Percentiles rank a stretch among this genome's conserved stretches.
phyloP scores from a whole-genome alignment of 2,329 filamentous ascomycete species.

The Epichloe gansuensis region DNA sequence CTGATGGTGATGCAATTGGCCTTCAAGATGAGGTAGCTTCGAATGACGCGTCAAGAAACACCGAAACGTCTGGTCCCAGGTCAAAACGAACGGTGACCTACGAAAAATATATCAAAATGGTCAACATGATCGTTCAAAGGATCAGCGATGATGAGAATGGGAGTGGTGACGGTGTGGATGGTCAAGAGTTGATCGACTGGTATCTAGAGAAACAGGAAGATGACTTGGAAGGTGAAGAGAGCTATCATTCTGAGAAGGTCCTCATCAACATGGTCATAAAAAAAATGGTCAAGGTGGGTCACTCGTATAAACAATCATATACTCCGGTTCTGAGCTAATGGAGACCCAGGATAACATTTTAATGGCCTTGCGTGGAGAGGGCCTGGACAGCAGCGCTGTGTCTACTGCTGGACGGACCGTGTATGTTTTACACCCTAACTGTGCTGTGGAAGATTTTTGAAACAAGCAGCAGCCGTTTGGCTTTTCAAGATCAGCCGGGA shows the following conservation, averaged over 20 bases:
- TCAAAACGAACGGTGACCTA: constrained; percentile 83
- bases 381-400: constrained; percentile 35
- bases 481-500: background rate
- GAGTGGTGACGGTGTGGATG: constrained; percentile 70
- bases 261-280: constrained; percentile 78
- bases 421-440: constrained; percentile 92
- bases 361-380: constrained; percentile 60
- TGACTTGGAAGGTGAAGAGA: constrained; percentile 68
- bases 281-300: constrained; percentile 83
- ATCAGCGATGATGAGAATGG: constrained; percentile 71
- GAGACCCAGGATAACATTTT: constrained; percentile 66
- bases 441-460: constrained; percentile 57
- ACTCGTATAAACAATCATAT: background rate
- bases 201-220: constrained; percentile 86
- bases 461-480: background rate
- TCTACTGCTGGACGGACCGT: constrained; percentile 35
- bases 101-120: constrained; percentile 85
- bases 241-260: constrained; percentile 60
- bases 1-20: constrained; percentile 31
- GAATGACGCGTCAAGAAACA: constrained; percentile 17
- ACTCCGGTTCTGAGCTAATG: constrained; percentile 14
- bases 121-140: constrained; percentile 71
- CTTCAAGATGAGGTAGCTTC: constrained; percentile 22
- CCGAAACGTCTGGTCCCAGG: constrained; percentile 18
- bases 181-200: constrained; percentile 72